Percentiles rank a stretch among this genome's conserved stretches.
Evolutionary conservation across 345 rosid species (phyloP).

Genomic region (Triadica sebifera): DNA sequence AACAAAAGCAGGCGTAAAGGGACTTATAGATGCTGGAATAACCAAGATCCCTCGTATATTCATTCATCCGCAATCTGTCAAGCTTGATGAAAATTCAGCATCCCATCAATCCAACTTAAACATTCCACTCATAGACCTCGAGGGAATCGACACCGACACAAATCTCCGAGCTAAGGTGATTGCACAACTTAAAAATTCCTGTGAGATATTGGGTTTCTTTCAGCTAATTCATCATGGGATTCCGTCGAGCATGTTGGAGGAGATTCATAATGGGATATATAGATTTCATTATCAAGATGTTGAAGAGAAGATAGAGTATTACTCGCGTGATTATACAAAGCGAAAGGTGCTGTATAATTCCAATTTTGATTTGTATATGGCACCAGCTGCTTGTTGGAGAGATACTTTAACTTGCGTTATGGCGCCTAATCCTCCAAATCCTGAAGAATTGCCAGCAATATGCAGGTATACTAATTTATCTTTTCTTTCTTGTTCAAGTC

Average conservation of each 20-base stretch:
- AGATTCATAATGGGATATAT: background rate
- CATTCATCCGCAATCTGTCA: background rate
- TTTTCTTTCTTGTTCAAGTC: too few species aligned
- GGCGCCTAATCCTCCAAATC: conserved; percentile 16
- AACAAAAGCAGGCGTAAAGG: conserved; percentile 12
- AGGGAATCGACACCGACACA: background rate
- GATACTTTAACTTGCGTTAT: conserved; percentile 10
- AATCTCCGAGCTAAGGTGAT: background rate
- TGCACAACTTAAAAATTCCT: conserved; percentile 1
- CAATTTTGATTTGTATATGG: conserved; percentile 14
- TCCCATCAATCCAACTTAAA: background rate
- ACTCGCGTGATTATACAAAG: background rate
- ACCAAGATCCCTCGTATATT: conserved; percentile 16
- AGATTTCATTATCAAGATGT: background rate
- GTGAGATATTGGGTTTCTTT: conserved; percentile 14
- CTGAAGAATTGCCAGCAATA: conserved; percentile 8
- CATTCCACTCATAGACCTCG: conserved; percentile 17
- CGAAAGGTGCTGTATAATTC: background rate
- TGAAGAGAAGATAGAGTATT: conserved; percentile 4
- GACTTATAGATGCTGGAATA: conserved; percentile 12
- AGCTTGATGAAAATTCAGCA: background rate
- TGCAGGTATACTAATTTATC: conserved; percentile 10
- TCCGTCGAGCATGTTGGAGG: background rate
- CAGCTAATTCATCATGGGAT: background rate
- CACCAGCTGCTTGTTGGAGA: conserved; percentile 15